These are phyloP conservation scores for Flaveria linearis DNA, from an alignment of 129 eudicot genomes.

Conservation along the genomic window DNA sequence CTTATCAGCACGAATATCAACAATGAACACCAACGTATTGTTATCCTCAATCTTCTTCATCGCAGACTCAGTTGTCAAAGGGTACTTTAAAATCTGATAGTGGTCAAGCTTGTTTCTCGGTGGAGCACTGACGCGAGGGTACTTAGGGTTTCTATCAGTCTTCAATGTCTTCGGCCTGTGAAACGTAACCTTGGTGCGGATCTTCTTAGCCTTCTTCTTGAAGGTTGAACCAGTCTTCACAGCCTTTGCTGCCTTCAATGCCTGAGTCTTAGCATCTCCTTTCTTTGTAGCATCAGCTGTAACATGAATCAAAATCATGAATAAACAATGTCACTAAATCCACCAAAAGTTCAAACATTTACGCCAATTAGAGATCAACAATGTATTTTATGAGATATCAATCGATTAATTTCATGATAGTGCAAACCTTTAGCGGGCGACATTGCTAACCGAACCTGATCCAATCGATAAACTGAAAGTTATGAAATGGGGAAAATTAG, in stretches of 20 bases:
- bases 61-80: conserved; percentile 83
- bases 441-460: conserved; percentile 18
- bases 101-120: conserved; percentile 84
- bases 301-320: neutral
- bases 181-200: conserved; percentile 70
- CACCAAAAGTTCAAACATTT: neutral
- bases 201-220: conserved; percentile 84
- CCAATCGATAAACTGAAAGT: conserved; percentile 18
- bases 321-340: neutral
- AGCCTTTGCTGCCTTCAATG: conserved; percentile 79
- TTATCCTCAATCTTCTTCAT: conserved; percentile 95
- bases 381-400: neutral
- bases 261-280: conserved; percentile 79
- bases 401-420: neutral
- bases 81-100: conserved; percentile 76
- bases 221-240: conserved; percentile 65
- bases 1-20: conserved; percentile 82
- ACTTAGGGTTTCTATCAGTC: conserved; percentile 73
- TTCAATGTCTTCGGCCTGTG: conserved; percentile 82
- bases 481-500: neutral
- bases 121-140: conserved; percentile 83
- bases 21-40: conserved; percentile 82
- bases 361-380: neutral
- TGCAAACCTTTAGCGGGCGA: conserved; percentile 33
- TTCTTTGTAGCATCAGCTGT: conserved; percentile 58